Evolutionary conservation across 2,329 filamentous ascomycete genomes (phyloP), one percentile per base, ranked within the genome.

Genomic region (Aspergillus sergii): DNA sequence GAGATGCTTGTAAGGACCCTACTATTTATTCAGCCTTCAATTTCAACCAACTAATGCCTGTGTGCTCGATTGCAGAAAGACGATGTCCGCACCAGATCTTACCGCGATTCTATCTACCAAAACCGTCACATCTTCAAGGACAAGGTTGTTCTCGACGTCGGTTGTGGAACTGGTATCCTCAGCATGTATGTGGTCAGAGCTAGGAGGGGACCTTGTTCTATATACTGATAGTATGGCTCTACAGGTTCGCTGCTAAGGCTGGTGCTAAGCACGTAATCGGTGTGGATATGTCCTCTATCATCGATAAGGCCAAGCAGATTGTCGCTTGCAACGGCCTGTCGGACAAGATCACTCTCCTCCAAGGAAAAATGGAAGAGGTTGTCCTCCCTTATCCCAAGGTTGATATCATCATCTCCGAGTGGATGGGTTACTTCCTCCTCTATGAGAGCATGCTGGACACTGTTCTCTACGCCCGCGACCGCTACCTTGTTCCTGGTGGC

Each of bases 301-400:
- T 99, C 82, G 93, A 96, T 83, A 99, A 99, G 86, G 95, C 95
- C 51, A 89, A 89, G 75, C 92, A 98, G 84, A 99, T 99, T 69
- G 95, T 98, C 76, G 89, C 89, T 77, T 87, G 86, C 71, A 99
- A 99, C 80, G 94, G 94, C 72, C 89, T 99, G 86, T 86, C 90
- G 59, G 91, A 94, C 83, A 96, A 97, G 87, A 97, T 99, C 79
- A 98, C 95, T 59, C 88, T 99, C 64, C 88, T 99, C 68, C 95
- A 98, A 84, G 95, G 95, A 79, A 99, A 99, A 88, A 99, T 99
- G 95, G 95, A 99, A 84, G 95, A 99, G 83, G 93, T 99, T 53
- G 85, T 91, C 75, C 85, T 99, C 66, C 95, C 95, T 23, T 97
- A 91, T 81, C 91, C 93, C 75, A 92, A 98, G 82, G 95, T 99